phyloP scores from a whole-genome alignment of 2,329 filamentous ascomycete species.

The Lomentospora prolificans region DNA sequence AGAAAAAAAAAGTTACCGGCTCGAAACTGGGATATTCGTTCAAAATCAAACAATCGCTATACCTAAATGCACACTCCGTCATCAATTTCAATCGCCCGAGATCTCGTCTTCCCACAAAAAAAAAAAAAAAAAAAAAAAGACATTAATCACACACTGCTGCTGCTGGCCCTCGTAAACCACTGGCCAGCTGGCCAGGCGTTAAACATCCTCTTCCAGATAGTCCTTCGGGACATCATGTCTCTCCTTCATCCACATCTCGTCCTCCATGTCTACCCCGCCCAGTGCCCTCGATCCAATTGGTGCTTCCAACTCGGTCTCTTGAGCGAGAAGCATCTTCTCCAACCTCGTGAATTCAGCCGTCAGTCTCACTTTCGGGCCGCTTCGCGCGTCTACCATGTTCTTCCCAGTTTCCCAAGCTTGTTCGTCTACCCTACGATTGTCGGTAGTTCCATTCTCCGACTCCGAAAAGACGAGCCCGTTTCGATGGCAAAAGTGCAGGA shows the following conservation, averaged over 20 bases:
- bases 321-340: slow-evolving; percentile 5
- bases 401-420: background rate
- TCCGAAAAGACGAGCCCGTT: slow-evolving; percentile 1
- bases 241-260: slow-evolving; percentile 5
- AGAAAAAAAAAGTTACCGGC: too few relatives aligned
- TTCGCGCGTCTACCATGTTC: background rate
- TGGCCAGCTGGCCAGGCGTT: too few relatives aligned
- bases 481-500: slow-evolving; percentile 4
- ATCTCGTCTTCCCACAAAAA: too few relatives aligned
- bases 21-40: too few relatives aligned
- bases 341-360: background rate
- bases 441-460: background rate
- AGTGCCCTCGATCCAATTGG: background rate
- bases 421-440: background rate
- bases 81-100: too few relatives aligned
- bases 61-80: too few relatives aligned
- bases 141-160: too few relatives aligned
- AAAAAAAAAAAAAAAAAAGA: too few relatives aligned
- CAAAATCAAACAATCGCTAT: too few relatives aligned
- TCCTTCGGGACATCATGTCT: background rate
- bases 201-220: background rate
- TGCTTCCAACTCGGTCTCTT: slow-evolving; percentile 5
- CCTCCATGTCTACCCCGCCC: slow-evolving; percentile 1
- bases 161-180: too few relatives aligned
- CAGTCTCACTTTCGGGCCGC: background rate